These are phyloP conservation scores for Echeveria elegans DNA, from an alignment of 164 flowering plant species.

Conservation along the genomic window DNA sequence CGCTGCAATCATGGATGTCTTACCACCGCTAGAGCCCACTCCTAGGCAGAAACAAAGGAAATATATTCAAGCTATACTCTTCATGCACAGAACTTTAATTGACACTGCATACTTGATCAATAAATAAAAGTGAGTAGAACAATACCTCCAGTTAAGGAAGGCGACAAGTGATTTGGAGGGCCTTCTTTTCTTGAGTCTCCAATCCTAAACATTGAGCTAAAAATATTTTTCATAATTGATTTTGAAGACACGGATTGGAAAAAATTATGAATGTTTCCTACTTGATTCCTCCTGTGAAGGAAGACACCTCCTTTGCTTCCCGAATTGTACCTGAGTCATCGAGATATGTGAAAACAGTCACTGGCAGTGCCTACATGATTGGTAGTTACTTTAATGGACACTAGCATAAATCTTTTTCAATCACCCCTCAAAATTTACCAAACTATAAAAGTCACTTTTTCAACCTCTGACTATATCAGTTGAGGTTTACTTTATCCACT, in stretches of 20 bases:
- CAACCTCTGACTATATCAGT: too few species aligned
- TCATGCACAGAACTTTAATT: neutral
- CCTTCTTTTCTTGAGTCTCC: constrained; percentile 53
- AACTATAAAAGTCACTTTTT: too few species aligned
- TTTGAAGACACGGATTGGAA: neutral
- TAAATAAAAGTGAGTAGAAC: neutral
- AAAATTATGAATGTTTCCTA: neutral
- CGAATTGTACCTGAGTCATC: constrained; percentile 10
- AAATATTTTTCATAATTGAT: neutral
- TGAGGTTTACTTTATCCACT: neutral
- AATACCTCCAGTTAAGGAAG: constrained; percentile 43
- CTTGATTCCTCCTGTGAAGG: constrained; percentile 17
- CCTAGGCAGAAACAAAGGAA: constrained; percentile 27
- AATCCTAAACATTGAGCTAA: constrained; percentile 14
- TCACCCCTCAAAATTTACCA: neutral
- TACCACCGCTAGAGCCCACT: constrained; percentile 25
- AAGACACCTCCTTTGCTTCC: constrained; percentile 25
- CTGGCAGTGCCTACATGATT: neutral
- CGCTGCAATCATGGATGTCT: constrained; percentile 26
- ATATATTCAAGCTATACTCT: neutral
- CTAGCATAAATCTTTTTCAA: neutral
- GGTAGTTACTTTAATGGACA: neutral
- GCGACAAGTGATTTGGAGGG: constrained; percentile 30
- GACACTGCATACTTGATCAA: neutral
- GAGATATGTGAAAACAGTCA: neutral